Percentiles rank a stretch among this genome's conserved stretches.
These are phyloP conservation scores for Naganishia onofrii DNA, from an alignment of 768 basidiomycete genomes.

Conservation along the genomic window DNA sequence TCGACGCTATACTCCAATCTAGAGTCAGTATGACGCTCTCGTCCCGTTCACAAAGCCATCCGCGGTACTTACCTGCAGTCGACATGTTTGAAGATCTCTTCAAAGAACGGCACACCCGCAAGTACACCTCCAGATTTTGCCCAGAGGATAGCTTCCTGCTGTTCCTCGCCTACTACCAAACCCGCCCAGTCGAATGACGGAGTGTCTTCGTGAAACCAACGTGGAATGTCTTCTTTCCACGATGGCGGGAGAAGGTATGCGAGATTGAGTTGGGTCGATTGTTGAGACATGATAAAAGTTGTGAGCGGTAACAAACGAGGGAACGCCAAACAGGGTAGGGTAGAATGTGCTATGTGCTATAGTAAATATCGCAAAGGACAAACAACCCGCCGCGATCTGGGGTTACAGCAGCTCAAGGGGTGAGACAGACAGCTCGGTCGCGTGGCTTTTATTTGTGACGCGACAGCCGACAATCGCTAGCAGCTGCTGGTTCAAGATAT, in stretches of 20 bases:
- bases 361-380: too few species aligned
- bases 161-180: conserved; percentile 87
- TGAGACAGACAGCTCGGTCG: conserved; percentile 20
- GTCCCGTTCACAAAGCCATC: not conserved
- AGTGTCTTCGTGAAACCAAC: conserved; percentile 88
- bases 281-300: not conserved
- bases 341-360: not conserved
- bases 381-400: too few species aligned
- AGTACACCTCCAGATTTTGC: conserved; percentile 85
- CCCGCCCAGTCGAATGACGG: conserved; percentile 97
- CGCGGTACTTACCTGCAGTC: conserved; percentile 73
- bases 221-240: conserved; percentile 77
- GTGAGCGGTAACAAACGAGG: not conserved
- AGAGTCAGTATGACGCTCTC: not conserved
- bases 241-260: conserved; percentile 82
- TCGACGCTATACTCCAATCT: conserved; percentile 64
- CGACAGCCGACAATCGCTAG: not conserved
- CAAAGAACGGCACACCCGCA: conserved; percentile 92
- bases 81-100: conserved; percentile 82
- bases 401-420: not conserved
- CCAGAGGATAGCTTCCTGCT: conserved; percentile 78
- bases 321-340: not conserved
- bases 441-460: conserved; percentile 10
- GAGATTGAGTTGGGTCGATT: conserved; percentile 35
- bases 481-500: not conserved